A percentile compares a stretch with the other conserved stretches of the same genome.
Evolutionary conservation across 2,329 filamentous ascomycete species (phyloP).

Genomic region (Stagonosporopsis vannaccii): DNA sequence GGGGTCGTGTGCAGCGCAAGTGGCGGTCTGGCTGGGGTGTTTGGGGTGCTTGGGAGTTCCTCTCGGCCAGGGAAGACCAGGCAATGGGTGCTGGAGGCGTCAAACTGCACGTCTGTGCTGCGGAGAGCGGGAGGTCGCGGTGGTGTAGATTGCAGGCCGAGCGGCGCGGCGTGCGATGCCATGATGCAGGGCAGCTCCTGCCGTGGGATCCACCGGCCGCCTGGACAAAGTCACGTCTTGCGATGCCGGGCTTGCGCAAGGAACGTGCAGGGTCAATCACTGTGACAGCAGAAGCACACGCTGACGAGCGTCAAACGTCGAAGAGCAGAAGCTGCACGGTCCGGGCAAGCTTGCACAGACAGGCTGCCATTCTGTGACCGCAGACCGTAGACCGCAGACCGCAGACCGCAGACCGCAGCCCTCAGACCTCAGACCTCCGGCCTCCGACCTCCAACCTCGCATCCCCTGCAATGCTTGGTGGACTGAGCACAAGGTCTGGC

Average conservation of each 20-base stretch:
- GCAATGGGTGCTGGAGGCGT: background rate
- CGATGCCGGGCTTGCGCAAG: background rate
- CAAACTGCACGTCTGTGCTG: background rate
- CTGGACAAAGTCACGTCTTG: conserved; percentile 13
- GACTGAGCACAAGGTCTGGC: too few relatives aligned
- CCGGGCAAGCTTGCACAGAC: too few relatives aligned
- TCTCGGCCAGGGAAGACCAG: background rate
- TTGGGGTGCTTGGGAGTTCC: background rate
- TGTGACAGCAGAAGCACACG: background rate
- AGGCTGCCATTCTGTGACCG: too few relatives aligned
- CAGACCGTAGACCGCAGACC: too few relatives aligned
- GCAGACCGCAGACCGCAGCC: too few relatives aligned
- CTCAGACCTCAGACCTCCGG: too few relatives aligned
- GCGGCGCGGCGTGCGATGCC: conserved; percentile 23
- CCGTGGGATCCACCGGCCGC: conserved; percentile 7
- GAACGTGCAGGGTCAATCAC: background rate
- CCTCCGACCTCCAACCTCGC: too few relatives aligned
- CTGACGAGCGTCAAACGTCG: too few relatives aligned
- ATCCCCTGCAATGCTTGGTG: too few relatives aligned
- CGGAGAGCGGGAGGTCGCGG: conserved; percentile 3
- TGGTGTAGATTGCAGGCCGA: conserved; percentile 15
- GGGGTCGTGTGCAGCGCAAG: conserved; percentile 1
- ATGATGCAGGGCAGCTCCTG: conserved; percentile 24
- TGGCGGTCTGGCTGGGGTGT: background rate
- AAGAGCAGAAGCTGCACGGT: too few relatives aligned